Conservation (phyloP, 768 basidiomycete genomes). For the Collybia sp. region DNA sequence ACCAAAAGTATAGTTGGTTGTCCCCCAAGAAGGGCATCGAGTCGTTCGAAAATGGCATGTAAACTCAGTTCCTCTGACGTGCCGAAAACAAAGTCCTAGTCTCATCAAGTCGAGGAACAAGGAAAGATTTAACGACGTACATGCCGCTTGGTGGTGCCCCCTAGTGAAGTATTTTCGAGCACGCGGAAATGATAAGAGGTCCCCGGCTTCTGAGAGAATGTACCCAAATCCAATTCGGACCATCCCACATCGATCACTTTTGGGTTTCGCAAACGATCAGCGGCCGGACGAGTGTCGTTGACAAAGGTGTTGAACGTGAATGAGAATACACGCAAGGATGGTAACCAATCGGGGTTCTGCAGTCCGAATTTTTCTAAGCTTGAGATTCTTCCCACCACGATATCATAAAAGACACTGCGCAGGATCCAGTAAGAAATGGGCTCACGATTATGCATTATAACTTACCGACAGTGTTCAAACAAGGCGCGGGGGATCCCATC, state of each 20-base stretch:
- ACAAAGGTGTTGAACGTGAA: conserved; percentile 22
- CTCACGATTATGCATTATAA: neutral
- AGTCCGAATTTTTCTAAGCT: conserved; percentile 15
- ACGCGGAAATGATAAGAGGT: too few species aligned
- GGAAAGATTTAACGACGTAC: neutral
- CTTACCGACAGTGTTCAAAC: conserved; percentile 47
- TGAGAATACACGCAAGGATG: conserved; percentile 14
- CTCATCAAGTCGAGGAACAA: neutral
- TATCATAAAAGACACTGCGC: neutral
- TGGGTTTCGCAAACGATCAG: conserved; percentile 16
- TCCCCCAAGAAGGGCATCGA: conserved; percentile 17
- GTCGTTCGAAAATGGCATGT: conserved; percentile 9
- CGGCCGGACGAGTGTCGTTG: conserved; percentile 14
- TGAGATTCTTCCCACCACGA: conserved; percentile 12
- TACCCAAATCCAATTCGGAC: neutral
- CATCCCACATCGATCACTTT: conserved; percentile 24
- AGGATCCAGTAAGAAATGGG: neutral
- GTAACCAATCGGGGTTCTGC: conserved; percentile 15
- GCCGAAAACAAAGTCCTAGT: conserved; percentile 25
- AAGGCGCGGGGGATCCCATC: conserved; percentile 25
- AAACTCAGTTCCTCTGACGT: conserved; percentile 13
- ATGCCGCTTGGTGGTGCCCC: neutral
- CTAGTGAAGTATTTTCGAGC: too few species aligned
- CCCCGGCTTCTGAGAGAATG: too few species aligned
- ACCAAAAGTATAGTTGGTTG: conserved; percentile 43